Percentiles rank a stretch among this genome's conserved stretches.
phyloP scores from a whole-genome alignment of 2,329 filamentous ascomycete species.

The Neophaeococcomyces mojaviensis region DNA sequence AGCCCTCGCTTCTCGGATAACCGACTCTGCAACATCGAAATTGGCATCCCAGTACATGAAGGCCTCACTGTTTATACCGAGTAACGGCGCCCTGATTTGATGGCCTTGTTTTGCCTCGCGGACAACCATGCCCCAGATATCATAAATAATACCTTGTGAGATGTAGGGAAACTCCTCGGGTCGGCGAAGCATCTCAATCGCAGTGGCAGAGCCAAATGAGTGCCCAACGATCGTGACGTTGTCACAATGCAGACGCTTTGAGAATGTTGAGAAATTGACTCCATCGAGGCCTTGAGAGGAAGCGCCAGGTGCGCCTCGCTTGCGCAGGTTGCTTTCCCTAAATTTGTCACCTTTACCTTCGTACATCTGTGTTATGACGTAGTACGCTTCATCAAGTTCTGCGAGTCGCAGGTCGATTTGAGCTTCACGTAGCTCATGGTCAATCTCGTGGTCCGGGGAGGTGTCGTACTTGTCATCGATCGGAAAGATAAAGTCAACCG shows the following conservation, averaged over 20 bases:
- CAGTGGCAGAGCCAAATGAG: constrained; percentile 60
- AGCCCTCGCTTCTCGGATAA: constrained; percentile 50
- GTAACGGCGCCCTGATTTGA: constrained; percentile 47
- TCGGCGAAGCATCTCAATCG: constrained; percentile 52
- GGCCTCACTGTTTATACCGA: constrained; percentile 60
- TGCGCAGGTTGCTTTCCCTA: constrained; percentile 46
- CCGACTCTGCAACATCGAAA: constrained; percentile 49
- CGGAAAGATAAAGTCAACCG: constrained; percentile 45
- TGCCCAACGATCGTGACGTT: constrained; percentile 58
- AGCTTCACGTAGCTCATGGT: constrained; percentile 51
- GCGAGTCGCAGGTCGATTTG: constrained; percentile 57
- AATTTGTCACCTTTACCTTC: constrained; percentile 47
- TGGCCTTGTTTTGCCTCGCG: constrained; percentile 32
- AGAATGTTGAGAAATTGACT: constrained; percentile 52
- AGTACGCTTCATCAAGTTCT: constrained; percentile 58
- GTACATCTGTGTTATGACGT: constrained; percentile 49
- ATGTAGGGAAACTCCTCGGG: constrained; percentile 49
- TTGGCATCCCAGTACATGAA: constrained; percentile 65
- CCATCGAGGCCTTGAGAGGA: constrained; percentile 53
- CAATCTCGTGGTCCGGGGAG: constrained; percentile 50
- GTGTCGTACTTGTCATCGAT: constrained; percentile 47
- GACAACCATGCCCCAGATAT: constrained; percentile 49
- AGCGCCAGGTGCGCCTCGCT: constrained; percentile 51
- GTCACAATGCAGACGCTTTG: constrained; percentile 46
- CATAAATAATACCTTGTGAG: constrained; percentile 58